Percentiles rank a stretch among this genome's conserved stretches.
These are phyloP conservation scores for Laetiporus sulphureus DNA, from an alignment of 1,284 basidiomycete genomes.

Conservation along the genomic window DNA sequence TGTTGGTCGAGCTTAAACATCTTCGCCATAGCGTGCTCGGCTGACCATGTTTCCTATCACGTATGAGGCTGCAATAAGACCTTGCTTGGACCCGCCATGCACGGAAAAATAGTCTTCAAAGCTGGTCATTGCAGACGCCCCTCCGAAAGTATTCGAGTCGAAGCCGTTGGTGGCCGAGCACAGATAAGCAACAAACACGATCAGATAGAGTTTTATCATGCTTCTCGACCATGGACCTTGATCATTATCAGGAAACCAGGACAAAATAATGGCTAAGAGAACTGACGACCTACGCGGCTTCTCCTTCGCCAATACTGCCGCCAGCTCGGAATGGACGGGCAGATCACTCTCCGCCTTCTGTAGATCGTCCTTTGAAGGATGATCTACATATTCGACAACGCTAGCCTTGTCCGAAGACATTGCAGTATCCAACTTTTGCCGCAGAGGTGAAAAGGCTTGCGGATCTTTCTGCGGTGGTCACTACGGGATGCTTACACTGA, in stretches of 20 bases:
- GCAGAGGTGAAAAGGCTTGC: too few species aligned
- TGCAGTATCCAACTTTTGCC: neutral
- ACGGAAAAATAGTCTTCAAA: slow-evolving; percentile 15
- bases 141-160: slow-evolving; percentile 19
- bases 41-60: slow-evolving; percentile 18
- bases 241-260: too few species aligned
- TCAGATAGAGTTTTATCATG: slow-evolving; percentile 12
- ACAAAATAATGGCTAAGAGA: too few species aligned
- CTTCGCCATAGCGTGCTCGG: neutral
- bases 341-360: neutral
- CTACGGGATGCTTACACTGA: too few species aligned
- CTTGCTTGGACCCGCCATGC: slow-evolving; percentile 15
- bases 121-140: slow-evolving; percentile 16
- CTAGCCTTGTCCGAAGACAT: slow-evolving; percentile 6
- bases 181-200: slow-evolving; percentile 17
- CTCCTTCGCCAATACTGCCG: slow-evolving; percentile 8
- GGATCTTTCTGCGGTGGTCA: too few species aligned
- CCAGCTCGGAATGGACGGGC: slow-evolving; percentile 4
- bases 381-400: slow-evolving; percentile 2
- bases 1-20: neutral
- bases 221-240: slow-evolving; percentile 11
- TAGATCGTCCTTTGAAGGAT: slow-evolving; percentile 2
- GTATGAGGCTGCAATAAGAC: slow-evolving; percentile 17
- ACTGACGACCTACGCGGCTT: slow-evolving; percentile 4
- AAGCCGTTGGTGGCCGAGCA: slow-evolving; percentile 19